A percentile compares a stretch with the other conserved stretches of the same genome.
Conservation (phyloP, 768 basidiomycete genomes). For the Hortiboletus campestris region DNA sequence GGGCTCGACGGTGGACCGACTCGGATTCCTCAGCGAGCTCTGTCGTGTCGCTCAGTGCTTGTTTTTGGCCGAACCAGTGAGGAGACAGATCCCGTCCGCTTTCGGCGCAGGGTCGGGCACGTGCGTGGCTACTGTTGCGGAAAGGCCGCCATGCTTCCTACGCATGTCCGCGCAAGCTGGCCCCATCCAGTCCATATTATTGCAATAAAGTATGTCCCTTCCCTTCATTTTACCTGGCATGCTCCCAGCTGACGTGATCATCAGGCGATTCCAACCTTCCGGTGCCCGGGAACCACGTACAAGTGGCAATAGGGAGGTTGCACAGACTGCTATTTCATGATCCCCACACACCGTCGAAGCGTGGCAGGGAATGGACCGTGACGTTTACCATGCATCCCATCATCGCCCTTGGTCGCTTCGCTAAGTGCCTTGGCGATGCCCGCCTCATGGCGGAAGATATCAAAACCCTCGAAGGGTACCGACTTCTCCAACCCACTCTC, state of each 20-base stretch:
- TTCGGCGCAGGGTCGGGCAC: conserved; percentile 3
- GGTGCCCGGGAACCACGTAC: conserved; percentile 27
- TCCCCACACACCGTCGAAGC: conserved; percentile 27
- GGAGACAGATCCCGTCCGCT: not conserved
- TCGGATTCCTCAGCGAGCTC: not conserved
- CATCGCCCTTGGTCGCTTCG: conserved; percentile 32
- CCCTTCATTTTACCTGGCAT: conserved; percentile 21
- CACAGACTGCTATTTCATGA: conserved; percentile 14
- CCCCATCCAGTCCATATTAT: conserved; percentile 12
- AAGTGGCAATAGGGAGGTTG: conserved; percentile 19
- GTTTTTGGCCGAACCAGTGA: not conserved
- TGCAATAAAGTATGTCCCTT: conserved; percentile 18
- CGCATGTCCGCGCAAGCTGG: conserved; percentile 26
- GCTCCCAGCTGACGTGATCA: conserved; percentile 26
- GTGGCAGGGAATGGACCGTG: conserved; percentile 28
- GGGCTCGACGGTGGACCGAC: no score
- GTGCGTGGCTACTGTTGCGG: conserved; percentile 10
- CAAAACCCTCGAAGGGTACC: conserved; percentile 24
- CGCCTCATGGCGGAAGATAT: conserved; percentile 29
- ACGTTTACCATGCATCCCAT: conserved; percentile 20
- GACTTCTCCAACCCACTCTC: conserved; percentile 10
- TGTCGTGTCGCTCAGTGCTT: not conserved
- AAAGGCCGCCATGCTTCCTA: conserved; percentile 21
- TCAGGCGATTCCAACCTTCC: conserved; percentile 19
- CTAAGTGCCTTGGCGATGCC: conserved; percentile 27